A percentile compares a stretch with the other conserved stretches of the same genome.
Evolutionary conservation across 2,329 filamentous ascomycete genomes (phyloP).

Genomic region (Aspergillus uvarum): DNA sequence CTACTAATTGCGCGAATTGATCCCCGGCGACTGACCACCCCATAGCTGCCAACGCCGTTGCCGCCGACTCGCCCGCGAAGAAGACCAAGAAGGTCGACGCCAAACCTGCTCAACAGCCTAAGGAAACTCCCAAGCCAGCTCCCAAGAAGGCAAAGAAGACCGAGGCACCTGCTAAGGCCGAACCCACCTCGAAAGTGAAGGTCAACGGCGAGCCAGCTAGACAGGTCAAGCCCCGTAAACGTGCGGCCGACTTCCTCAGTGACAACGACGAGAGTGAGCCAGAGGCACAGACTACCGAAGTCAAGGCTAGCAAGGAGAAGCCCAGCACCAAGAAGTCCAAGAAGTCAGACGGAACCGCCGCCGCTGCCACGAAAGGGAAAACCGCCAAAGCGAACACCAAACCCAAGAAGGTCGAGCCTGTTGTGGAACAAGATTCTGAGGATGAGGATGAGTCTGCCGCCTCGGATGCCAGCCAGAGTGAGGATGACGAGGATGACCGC

Average conservation of each 20-base stretch:
- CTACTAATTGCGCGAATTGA: background rate
- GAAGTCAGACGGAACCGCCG: conserved; percentile 35
- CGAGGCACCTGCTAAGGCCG: conserved; percentile 20
- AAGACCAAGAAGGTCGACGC: conserved; percentile 59
- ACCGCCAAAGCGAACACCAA: conserved; percentile 35
- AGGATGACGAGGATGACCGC: conserved; percentile 49
- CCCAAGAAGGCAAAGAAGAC: conserved; percentile 34
- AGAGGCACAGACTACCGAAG: conserved; percentile 20
- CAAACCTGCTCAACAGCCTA: conserved; percentile 31
- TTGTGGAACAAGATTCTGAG: conserved; percentile 35
- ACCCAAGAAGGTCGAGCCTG: conserved; percentile 47
- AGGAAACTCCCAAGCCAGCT: conserved; percentile 33
- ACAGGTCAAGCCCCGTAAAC: conserved; percentile 47
- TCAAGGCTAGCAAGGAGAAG: conserved; percentile 32
- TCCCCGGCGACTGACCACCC: conserved; percentile 15
- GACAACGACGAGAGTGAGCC: conserved; percentile 39
- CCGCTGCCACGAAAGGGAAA: conserved; percentile 37
- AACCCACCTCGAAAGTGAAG: conserved; percentile 30
- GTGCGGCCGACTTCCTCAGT: conserved; percentile 49
- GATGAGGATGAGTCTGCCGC: conserved; percentile 26
- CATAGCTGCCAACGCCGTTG: conserved; percentile 38
- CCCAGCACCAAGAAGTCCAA: conserved; percentile 48
- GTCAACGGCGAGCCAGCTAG: conserved; percentile 35
- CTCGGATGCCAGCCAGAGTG: conserved; percentile 26
- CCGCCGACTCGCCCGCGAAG: conserved; percentile 52